Base-by-base conservation (phyloP, 2,329 filamentous ascomycete species). In the Calonectria honghensis region DNA sequence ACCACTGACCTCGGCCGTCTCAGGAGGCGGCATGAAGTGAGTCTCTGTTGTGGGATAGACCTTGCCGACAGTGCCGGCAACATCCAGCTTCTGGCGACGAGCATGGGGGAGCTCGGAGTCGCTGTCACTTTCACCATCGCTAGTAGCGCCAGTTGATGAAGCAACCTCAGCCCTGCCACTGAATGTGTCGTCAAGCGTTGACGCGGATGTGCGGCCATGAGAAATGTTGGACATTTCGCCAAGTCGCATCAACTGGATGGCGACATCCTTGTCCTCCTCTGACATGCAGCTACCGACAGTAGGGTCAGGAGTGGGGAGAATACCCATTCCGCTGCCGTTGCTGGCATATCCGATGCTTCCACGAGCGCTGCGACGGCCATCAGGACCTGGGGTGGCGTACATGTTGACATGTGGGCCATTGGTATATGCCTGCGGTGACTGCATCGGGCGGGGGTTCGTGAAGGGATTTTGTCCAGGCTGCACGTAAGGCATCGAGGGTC, bases 241-340 rank as follows among this genome's bases (percentile, higher is more conserved):
- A 70, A 99, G 91, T 79, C 96, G 94, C 93, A 99, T 98, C 81
- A 99, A 89, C 86, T 98, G 97, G 83, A 98, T 93, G 72, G 97
- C 97, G 76, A 98, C 97, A 85, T 99, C 97, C 83, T 93, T 93
- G 79, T 93, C 92, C 85, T 99, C 97, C 83, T 99, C 97, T 18
- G 96, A 98, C 85, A 99, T 96, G 85, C 95, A 97, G 86, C 96
- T 98, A 70, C 95, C 95, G 80, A 98, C 94, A 16, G 97, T 99
- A n/a, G 96, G 96, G 81, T 98, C 97, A 32, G 97, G 97, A 2
- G 97, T 99, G 27, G 96, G 96, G 77, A 98, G 88, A 79, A 97
- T 91, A 70, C 93, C 84, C 83, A 85, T 82, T 61, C 80, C 83
- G 50, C 75, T 81, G 77, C 87, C 85, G 77, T 83, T 84, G 77